These are phyloP conservation scores for Talaromyces stipitatus DNA, from an alignment of 495 filamentous ascomycete genomes.

Conservation along the genomic window DNA sequence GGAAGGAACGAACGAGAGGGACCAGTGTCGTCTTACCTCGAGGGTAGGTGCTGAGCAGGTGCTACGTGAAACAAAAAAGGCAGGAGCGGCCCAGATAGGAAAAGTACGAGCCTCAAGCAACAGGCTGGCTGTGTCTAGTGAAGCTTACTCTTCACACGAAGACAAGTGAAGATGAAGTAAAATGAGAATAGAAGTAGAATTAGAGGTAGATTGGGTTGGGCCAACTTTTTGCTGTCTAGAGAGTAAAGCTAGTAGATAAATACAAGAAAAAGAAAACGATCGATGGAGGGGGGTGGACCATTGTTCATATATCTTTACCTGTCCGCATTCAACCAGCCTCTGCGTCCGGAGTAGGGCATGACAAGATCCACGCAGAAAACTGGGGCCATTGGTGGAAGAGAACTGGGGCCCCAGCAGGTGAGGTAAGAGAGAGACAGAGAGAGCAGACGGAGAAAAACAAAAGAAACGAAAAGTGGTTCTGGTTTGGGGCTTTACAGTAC, in stretches of 20 bases:
- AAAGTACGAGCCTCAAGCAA: neutral
- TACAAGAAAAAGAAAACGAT: neutral
- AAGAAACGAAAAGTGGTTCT: neutral
- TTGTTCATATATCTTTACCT: neutral
- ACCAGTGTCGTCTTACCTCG: neutral
- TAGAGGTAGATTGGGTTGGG: neutral
- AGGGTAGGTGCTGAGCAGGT: neutral
- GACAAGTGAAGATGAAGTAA: neutral
- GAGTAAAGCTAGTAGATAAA: neutral
- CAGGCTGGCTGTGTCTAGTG: neutral
- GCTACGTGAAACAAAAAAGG: neutral
- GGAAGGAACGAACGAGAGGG: neutral
- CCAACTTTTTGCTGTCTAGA: neutral
- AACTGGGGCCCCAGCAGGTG: neutral
- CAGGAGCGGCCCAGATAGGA: neutral
- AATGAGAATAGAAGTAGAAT: neutral
- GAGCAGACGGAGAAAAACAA: neutral
- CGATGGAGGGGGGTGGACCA: neutral
- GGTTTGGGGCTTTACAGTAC: neutral
- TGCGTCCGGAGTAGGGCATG: neutral
- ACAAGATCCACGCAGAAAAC: neutral
- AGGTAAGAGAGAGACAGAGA: neutral
- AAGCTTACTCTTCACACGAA: conserved; percentile 1
- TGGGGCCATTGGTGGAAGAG: neutral
- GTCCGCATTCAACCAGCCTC: neutral